Evolutionary conservation across 192 early-diverging fungal species (phyloP), one percentile per base, ranked within the genome.

Genomic region (Backusella morwellensis): DNA sequence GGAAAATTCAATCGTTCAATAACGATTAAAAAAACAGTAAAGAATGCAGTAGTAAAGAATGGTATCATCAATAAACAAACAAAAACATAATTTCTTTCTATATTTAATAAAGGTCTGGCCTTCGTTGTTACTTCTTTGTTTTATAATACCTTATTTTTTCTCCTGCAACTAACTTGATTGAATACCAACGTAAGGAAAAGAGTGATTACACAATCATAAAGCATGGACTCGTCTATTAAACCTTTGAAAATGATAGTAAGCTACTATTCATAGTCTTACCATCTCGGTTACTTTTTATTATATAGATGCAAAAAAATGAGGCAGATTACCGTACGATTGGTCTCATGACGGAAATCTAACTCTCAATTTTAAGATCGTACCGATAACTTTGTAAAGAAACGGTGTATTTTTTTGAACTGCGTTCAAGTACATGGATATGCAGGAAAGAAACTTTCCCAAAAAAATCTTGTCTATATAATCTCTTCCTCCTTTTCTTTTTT

Each of bases 121-220:
- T 29, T 63, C 9, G 1, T 23, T 29, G 15, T 63, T 63, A 63
- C 26, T 63, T 23, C 9, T 29, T 14, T 63, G 9, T 29, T 50
- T n/a, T 63, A 63, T 11, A 63, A 63, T 63, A 63, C 56, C 26
- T 63, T 63, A 63, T 29, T 63, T 63, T 63, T 63, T 63, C 23
- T 63, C 56, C 56, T 63, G 21, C 3, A 12, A 63, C 4, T 11
- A 7, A 26, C 23, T 63, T 63, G 12, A 11, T 0, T 63, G 21
- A 29, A 29, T 29, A n/a, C 2, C 1, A 59, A 26, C 3, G 6
- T 12, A 59, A 59, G 6, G 12, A 19, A 23, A 56, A 56, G 7
- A 56, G 52, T 50, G 6, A n/a, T 26, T 26, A 2, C 4, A 59
- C 23, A 56, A 21, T 23, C 17, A 56, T 19, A 59, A 59, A 59